phyloP scores from a whole-genome alignment of 495 filamentous ascomycete genomes.

The Podospora appendiculata region DNA sequence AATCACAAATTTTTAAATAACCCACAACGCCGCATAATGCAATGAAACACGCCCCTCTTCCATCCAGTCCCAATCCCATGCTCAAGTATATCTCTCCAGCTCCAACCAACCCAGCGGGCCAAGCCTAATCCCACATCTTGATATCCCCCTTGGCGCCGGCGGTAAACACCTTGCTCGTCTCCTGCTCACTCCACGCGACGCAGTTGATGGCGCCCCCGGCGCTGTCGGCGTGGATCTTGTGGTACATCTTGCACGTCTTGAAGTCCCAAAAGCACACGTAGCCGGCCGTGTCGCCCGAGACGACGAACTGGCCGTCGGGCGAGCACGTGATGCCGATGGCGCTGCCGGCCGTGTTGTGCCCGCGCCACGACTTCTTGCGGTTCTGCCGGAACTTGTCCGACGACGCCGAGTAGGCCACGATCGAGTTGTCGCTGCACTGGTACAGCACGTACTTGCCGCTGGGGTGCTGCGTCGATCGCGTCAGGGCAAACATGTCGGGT shows the following conservation, averaged over 20 bases:
- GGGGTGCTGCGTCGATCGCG: slow-evolving; percentile 72
- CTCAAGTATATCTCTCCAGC: too few species aligned
- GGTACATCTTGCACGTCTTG: slow-evolving; percentile 98
- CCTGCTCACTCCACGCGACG: slow-evolving; percentile 89
- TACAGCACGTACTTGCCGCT: slow-evolving; percentile 88
- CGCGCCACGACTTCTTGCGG: slow-evolving; percentile 90
- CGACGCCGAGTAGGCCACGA: slow-evolving; percentile 79
- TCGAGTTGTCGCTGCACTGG: slow-evolving; percentile 90
- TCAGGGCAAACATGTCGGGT: slow-evolving; percentile 93
- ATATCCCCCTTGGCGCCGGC: slow-evolving; percentile 84
- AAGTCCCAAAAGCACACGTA: slow-evolving; percentile 97
- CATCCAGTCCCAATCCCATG: too few species aligned
- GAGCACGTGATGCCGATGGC: slow-evolving; percentile 82
- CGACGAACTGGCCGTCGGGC: slow-evolving; percentile 85
- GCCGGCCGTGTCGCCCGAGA: slow-evolving; percentile 74
- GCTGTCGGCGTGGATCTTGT: slow-evolving; percentile 69
- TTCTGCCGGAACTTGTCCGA: slow-evolving; percentile 94
- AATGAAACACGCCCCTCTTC: too few species aligned
- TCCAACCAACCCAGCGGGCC: too few species aligned
- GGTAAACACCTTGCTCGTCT: slow-evolving; percentile 87
- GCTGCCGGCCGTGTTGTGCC: slow-evolving; percentile 92
- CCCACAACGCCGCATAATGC: too few species aligned
- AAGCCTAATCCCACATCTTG: slow-evolving; percentile 82
- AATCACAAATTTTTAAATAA: too few species aligned
- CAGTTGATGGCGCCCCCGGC: slow-evolving; percentile 71